These are phyloP conservation scores for Penicillium verhagenii DNA, from an alignment of 495 filamentous ascomycete species.

Conservation along the genomic window DNA sequence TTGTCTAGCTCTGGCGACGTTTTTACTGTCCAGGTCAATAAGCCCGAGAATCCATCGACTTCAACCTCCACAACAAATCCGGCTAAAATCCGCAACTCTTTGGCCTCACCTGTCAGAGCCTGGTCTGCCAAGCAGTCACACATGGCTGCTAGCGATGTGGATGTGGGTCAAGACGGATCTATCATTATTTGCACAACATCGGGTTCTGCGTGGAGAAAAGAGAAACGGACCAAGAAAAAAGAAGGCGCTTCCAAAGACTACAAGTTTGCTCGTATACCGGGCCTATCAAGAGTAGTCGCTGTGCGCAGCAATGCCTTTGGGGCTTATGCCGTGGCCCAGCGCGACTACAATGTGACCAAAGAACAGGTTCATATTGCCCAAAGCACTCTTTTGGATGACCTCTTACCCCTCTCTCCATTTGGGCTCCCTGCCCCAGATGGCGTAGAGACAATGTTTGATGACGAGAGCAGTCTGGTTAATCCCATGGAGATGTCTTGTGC, in stretches of 20 bases:
- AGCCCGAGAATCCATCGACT: constrained; percentile 55
- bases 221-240: constrained; percentile 77
- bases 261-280: constrained; percentile 88
- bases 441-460: constrained; percentile 13
- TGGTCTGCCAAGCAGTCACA: constrained; percentile 79
- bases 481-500: constrained; percentile 21
- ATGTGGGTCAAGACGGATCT: constrained; percentile 87
- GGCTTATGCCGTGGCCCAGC: constrained; percentile 82
- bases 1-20: constrained; percentile 80
- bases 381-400: constrained; percentile 69
- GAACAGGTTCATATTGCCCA: constrained; percentile 66
- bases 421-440: constrained; percentile 13
- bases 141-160: constrained; percentile 84
- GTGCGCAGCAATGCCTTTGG: constrained; percentile 87
- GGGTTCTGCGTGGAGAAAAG: constrained; percentile 86
- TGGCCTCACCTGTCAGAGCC: constrained; percentile 71
- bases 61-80: constrained; percentile 84
- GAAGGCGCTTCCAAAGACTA: constrained; percentile 71
- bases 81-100: constrained; percentile 73
- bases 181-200: constrained; percentile 92
- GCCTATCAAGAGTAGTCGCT: constrained; percentile 75
- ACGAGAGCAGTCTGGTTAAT: constrained; percentile 17
- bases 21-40: constrained; percentile 75
- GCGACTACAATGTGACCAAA: constrained; percentile 78
- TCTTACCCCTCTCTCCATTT: constrained; percentile 68